phyloP scores from a whole-genome alignment of 2,329 filamentous ascomycete genomes.

The Corynespora cassiicola region DNA sequence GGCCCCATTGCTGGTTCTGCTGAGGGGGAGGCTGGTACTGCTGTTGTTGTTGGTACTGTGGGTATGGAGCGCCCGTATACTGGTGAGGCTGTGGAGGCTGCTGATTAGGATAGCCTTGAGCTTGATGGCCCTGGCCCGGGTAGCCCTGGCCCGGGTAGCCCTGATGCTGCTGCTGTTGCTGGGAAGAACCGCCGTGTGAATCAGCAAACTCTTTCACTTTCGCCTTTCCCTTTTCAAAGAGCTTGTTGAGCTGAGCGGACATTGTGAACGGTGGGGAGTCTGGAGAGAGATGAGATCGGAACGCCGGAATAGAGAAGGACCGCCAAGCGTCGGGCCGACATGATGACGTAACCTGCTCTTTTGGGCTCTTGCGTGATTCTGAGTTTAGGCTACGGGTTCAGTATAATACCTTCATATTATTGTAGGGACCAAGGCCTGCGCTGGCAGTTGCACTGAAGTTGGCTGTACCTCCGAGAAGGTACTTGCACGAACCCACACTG shows the following conservation, averaged over 20 bases:
- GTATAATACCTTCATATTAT: too few relatives aligned
- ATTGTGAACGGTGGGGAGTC: constrained; percentile 20
- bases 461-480: too few relatives aligned
- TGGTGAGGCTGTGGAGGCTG: constrained; percentile 17
- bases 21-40: constrained; percentile 25
- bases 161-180: constrained; percentile 22
- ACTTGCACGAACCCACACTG: too few relatives aligned
- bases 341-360: too few relatives aligned
- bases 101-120: constrained; percentile 20
- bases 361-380: too few relatives aligned
- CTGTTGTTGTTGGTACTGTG: constrained; percentile 14
- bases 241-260: constrained; percentile 38
- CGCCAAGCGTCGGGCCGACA: neutral
- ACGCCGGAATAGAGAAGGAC: neutral
- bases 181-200: constrained; percentile 24
- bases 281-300: neutral
- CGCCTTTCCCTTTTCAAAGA: constrained; percentile 44
- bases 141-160: constrained; percentile 29
- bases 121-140: constrained; percentile 17
- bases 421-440: too few relatives aligned
- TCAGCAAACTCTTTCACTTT: constrained; percentile 42
- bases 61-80: constrained; percentile 4
- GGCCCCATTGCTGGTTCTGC: constrained; percentile 18
- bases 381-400: too few relatives aligned
- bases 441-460: too few relatives aligned